Base-by-base conservation (phyloP, 2,329 filamentous ascomycete species). In the Colletotrichum abscissum region DNA sequence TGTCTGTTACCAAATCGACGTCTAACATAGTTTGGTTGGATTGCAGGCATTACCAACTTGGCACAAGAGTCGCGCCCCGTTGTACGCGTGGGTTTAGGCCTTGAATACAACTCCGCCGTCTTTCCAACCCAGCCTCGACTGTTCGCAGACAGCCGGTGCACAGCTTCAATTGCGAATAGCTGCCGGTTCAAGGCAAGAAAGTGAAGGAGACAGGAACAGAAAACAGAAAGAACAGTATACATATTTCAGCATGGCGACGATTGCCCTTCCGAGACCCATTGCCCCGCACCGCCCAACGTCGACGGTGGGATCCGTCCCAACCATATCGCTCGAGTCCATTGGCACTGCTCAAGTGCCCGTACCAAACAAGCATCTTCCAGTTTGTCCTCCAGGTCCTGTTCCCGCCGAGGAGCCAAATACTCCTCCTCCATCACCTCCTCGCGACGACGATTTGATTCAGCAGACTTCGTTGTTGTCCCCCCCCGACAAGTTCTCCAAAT, bases 361-460 rank as follows among this genome's bases (percentile, higher is more conserved):
- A 28, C 94, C 95, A 11, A 98, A 97, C 84, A 97, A 97, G 83
- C 95, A 98, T 83, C 87, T 98, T 28, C 95, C 95, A n/a, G 86
- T 92, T 77, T 98, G 95, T 83, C 93, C 95, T n/a, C 91, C 95
- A 1, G 95, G 95, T 1, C 92, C 94, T 75, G 90, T 85, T 76
- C 86, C 81, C 60, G 84, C 82, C 67, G 86, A 86, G 78, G 88
- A 87, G 72, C 87, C 89, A 60, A 88, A 89, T 77, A 91, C 92
- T 38, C 91, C 91, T 62, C 91, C 91, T 8, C 87, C 90, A 19
- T 95, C 94, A 28, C 67, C 73, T 49, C 67, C 73, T 26, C 72
- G 63, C 12, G 93, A 91, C 16, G 88, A 89, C 66, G 81, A 88
- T 58, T 85, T 84, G 55, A 81, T 88, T 59, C 86, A 89, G 73